phyloP scores from a whole-genome alignment of 2,329 filamentous ascomycete genomes.

The Phialophora verrucosa region DNA sequence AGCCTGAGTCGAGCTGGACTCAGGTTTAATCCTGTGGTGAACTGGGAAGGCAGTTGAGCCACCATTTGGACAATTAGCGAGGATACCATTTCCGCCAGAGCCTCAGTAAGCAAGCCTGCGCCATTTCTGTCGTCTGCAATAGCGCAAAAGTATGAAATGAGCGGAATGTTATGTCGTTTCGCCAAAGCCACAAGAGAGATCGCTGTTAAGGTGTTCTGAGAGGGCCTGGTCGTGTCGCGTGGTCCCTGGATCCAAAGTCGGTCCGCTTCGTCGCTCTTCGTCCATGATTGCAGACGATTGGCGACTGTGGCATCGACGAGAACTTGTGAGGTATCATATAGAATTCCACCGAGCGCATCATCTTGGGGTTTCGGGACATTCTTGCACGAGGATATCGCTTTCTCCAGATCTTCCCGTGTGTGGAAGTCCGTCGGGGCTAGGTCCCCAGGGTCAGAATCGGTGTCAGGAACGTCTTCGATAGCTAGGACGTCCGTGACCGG shows the following conservation, averaged over 20 bases:
- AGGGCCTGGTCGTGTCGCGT: not conserved
- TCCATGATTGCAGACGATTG: not conserved
- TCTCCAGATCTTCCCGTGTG: not conserved
- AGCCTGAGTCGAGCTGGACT: not conserved
- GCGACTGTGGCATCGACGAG: not conserved
- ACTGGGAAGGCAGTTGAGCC: not conserved
- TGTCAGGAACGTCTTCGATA: not conserved
- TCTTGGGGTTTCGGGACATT: not conserved
- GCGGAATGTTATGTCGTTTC: not conserved
- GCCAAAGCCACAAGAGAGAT: not conserved
- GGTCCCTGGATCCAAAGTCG: constrained; percentile 4
- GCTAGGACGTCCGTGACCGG: not conserved
- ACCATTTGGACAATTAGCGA: not conserved
- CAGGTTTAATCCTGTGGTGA: not conserved
- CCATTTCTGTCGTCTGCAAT: not conserved
- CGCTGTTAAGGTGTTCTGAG: not conserved
- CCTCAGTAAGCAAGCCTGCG: not conserved
- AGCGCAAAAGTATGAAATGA: not conserved
- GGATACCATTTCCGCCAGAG: not conserved
- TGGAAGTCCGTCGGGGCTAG: not conserved
- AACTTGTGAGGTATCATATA: not conserved
- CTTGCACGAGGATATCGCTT: not conserved
- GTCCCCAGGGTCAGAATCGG: not conserved
- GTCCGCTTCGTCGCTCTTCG: not conserved
- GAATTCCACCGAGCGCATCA: not conserved